phyloP scores from a whole-genome alignment of 1,284 basidiomycete species.

The Fomitiporia mediterranea region DNA sequence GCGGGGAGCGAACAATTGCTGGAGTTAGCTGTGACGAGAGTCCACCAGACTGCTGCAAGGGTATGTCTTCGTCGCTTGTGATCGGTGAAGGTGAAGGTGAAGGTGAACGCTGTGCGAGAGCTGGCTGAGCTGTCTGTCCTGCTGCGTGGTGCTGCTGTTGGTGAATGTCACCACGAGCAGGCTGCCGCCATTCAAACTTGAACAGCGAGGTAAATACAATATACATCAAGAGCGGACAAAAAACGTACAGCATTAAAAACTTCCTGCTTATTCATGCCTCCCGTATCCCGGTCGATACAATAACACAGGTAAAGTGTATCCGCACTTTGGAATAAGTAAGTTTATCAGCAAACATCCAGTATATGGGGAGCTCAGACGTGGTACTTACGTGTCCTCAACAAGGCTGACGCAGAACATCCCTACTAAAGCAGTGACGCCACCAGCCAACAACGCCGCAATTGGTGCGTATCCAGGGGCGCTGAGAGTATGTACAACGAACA shows the following conservation, averaged over 20 bases:
- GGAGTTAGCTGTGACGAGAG: background rate
- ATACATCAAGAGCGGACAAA: background rate
- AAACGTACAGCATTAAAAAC: conserved; percentile 59
- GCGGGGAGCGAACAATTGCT: background rate
- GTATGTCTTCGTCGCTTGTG: conserved; percentile 9
- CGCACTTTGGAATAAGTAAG: conserved; percentile 42
- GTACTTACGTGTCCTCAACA: conserved; percentile 68
- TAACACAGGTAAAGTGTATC: conserved; percentile 88
- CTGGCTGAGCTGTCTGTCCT: background rate
- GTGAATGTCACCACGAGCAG: background rate
- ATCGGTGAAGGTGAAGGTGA: background rate
- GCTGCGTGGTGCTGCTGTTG: background rate
- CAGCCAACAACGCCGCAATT: conserved; percentile 72
- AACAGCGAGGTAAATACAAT: background rate
- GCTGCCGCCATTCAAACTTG: conserved; percentile 19
- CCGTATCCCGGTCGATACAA: conserved; percentile 78
- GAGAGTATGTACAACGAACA: conserved; percentile 84
- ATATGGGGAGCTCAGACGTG: background rate
- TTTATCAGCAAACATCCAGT: background rate
- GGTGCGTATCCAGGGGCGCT: conserved; percentile 74
- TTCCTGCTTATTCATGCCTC: conserved; percentile 57
- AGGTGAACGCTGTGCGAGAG: background rate
- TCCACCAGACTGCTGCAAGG: conserved; percentile 1
- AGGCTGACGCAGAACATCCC: conserved; percentile 80
- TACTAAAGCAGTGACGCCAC: conserved; percentile 75